Percentiles rank a stretch among this genome's conserved stretches.
These are phyloP conservation scores for Bocquillonia castaneifolia DNA, from an alignment of 441 rosid species.

Conservation along the genomic window DNA sequence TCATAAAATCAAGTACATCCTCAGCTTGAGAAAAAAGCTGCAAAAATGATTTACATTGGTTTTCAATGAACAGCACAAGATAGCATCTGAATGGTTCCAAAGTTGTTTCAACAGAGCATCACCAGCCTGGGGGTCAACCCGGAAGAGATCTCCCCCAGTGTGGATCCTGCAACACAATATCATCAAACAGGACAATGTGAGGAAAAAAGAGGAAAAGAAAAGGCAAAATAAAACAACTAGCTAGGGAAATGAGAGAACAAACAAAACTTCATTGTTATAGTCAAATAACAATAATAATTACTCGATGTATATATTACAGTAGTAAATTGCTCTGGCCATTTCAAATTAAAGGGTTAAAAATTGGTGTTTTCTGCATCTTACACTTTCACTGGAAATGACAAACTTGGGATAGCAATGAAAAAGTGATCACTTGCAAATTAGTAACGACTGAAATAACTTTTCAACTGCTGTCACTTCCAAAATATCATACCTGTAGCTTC, in stretches of 20 bases:
- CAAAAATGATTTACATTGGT: slow-evolving; percentile 44
- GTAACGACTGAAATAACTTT: too few species aligned
- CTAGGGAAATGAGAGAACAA: neutral
- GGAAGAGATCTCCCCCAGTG: slow-evolving; percentile 63
- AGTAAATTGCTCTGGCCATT: neutral
- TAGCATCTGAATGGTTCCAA: slow-evolving; percentile 83
- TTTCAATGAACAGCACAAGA: slow-evolving; percentile 86
- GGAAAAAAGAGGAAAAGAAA: neutral
- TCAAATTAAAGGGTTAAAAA: neutral
- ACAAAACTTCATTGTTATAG: neutral
- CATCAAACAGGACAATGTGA: neutral
- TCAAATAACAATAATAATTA: neutral
- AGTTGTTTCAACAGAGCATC: slow-evolving; percentile 74
- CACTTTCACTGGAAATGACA: neutral
- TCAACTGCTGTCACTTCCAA: too few species aligned
- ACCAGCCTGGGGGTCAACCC: slow-evolving; percentile 43
- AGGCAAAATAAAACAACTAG: neutral
- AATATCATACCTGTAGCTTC: slow-evolving; percentile 72
- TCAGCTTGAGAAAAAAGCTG: neutral
- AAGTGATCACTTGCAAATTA: neutral
- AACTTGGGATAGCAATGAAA: neutral
- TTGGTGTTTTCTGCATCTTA: neutral
- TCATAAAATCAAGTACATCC: neutral
- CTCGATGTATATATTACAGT: neutral
- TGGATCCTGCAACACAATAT: slow-evolving; percentile 42